phyloP scores from a whole-genome alignment of 2,329 filamentous ascomycete genomes.

The Dactylonectria estremocensis region DNA sequence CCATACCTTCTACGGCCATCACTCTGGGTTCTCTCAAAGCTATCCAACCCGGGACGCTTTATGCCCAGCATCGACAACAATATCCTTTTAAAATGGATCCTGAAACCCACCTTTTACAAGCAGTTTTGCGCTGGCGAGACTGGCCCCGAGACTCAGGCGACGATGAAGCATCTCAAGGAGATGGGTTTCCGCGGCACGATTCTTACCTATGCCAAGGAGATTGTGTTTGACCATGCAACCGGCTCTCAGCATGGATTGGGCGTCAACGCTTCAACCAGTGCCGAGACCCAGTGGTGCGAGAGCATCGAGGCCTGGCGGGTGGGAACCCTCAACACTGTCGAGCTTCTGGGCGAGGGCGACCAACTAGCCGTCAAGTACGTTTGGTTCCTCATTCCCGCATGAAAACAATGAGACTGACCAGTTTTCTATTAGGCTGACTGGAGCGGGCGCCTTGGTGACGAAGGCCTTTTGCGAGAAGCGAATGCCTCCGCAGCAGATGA shows the following conservation, averaged over 20 bases:
- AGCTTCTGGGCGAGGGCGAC: constrained; percentile 53
- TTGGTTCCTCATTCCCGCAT: background rate
- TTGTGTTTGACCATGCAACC: constrained; percentile 57
- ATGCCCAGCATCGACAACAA: constrained; percentile 65
- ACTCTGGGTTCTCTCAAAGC: constrained; percentile 55
- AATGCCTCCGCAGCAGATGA: constrained; percentile 58
- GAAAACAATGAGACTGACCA: background rate
- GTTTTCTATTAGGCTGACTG: constrained; percentile 54
- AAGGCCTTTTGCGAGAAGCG: constrained; percentile 54
- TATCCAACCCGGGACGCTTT: constrained; percentile 53
- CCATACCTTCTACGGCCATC: constrained; percentile 56
- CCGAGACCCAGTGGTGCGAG: constrained; percentile 55
- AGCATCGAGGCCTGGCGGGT: constrained; percentile 57
- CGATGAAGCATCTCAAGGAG: constrained; percentile 59
- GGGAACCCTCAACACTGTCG: constrained; percentile 51
- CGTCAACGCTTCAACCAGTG: constrained; percentile 56
- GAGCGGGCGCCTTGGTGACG: constrained; percentile 58
- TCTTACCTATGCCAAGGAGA: constrained; percentile 67
- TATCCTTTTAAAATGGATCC: constrained; percentile 60
- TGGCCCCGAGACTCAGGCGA: constrained; percentile 60
- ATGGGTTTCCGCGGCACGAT: constrained; percentile 71
- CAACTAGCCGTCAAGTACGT: constrained; percentile 58
- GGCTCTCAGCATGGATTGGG: constrained; percentile 41
- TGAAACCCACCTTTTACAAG: constrained; percentile 67
- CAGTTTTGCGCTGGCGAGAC: constrained; percentile 72